phyloP scores from a whole-genome alignment of 352 stramenopile species.

The Pythium sp. region DNA sequence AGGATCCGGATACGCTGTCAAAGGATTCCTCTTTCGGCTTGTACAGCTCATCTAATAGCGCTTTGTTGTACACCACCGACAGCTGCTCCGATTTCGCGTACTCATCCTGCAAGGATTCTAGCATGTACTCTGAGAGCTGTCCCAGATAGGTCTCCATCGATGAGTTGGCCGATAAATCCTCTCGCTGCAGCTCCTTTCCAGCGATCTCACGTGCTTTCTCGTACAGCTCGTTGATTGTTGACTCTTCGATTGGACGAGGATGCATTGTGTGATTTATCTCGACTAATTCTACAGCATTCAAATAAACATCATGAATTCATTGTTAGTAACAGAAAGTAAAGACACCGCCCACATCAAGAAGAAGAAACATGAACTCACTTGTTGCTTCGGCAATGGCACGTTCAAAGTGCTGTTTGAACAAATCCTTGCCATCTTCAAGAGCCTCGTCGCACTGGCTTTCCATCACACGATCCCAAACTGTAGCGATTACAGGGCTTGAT shows the following conservation, averaged over 20 bases:
- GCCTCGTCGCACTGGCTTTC: constrained; percentile 66
- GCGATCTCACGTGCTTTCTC: constrained; percentile 26
- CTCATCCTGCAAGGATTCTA: constrained; percentile 29
- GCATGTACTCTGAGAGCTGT: constrained; percentile 52
- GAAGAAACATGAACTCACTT: constrained; percentile 25
- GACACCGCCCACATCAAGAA: background rate
- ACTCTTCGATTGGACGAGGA: constrained; percentile 37
- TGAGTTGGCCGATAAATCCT: constrained; percentile 39
- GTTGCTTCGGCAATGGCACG: constrained; percentile 24
- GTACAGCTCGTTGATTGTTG: constrained; percentile 31
- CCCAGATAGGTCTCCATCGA: constrained; percentile 38
- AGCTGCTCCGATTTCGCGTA: constrained; percentile 33
- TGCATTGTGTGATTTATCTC: constrained; percentile 29
- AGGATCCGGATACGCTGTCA: constrained; percentile 9
- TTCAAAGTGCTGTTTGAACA: constrained; percentile 41
- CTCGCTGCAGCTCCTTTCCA: constrained; percentile 32
- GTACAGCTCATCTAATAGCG: constrained; percentile 42
- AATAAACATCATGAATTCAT: background rate
- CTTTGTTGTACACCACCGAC: constrained; percentile 46
- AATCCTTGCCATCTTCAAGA: constrained; percentile 49
- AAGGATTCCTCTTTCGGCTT: constrained; percentile 17
- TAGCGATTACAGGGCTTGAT: constrained; percentile 72
- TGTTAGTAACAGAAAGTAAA: constrained; percentile 8
- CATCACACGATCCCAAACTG: constrained; percentile 78
- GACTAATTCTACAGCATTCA: constrained; percentile 20